Base-by-base conservation (phyloP, 2,329 filamentous ascomycete genomes). In the Scedosporium minutisporum region DNA sequence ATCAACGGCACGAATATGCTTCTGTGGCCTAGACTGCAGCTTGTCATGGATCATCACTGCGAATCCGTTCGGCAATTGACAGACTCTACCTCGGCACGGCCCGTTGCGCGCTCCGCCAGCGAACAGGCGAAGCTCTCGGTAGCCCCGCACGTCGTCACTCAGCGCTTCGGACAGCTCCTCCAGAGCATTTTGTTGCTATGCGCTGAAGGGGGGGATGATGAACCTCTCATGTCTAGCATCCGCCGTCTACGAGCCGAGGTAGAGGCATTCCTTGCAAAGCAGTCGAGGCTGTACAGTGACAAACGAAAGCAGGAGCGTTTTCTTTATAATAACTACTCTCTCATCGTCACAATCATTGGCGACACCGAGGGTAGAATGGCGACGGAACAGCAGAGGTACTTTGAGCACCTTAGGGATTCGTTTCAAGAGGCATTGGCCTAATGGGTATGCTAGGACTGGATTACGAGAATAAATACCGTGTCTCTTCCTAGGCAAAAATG, bases 1-100 rank as follows among this genome's bases (percentile, higher is more conserved):
- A 88, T 97, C 71, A 99, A 99, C 72, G 93, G 87, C 57, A 96
- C 91, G 4, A 93, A 89, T 70, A 99, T 99, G 91, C 84, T 95
- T 2, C 84, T 99, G 5, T 99, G 95, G 95, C 95, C 95, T 6
- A 88, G 93, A 27, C 90, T 99, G 69, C 96, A 99, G 74, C 85
- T 91, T 63, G 87, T 96, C 68, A 96, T 99, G 86, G 93, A 96
- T 72, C 83, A 88, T 62, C 95, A 99, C 72, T 92, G 90, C 76
- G 92, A 96, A 62, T 96, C 91, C 0, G 82, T 99, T 42, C 89
- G 88, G 60, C 82, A 71, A 72, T 80, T 80, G 70, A 87, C 73
- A 64, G 86, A 72, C 73, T 78, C 70, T 63, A 82, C 79, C 70
- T 86, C 72, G 70, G 79, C 71, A 7, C 76, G 73, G 38, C 76